Conservation (phyloP, 169 alveolate species). For the Babesia caballi region DNA sequence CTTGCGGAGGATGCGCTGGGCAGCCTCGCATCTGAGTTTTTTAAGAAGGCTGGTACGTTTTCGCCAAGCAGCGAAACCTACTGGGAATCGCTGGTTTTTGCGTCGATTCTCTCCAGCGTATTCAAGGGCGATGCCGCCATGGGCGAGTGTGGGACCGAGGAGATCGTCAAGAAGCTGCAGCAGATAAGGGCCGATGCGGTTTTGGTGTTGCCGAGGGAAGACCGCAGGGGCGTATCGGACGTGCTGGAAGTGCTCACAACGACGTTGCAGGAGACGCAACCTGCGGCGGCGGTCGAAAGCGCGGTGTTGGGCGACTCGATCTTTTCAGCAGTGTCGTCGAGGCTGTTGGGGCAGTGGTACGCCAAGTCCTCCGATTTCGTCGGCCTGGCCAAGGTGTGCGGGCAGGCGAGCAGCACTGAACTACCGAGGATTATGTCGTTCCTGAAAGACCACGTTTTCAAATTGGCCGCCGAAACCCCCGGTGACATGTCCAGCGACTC, state of each 20-base stretch:
- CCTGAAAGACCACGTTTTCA: background rate
- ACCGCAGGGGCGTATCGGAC: background rate
- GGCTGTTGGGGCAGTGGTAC: background rate
- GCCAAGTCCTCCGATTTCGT: slow-evolving; percentile 6
- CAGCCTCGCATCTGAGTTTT: background rate
- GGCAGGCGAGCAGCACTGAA: background rate
- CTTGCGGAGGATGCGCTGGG: slow-evolving; percentile 6
- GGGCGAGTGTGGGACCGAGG: background rate
- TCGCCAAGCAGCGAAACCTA: background rate
- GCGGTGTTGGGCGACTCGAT: background rate
- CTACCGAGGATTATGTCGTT: slow-evolving; percentile 2
- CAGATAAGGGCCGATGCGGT: background rate
- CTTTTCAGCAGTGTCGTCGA: background rate
- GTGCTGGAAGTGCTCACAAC: background rate
- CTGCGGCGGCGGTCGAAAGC: background rate
- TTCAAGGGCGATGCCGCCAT: background rate
- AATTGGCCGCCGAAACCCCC: background rate
- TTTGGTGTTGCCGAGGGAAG: slow-evolving; percentile 8
- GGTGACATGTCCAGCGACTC: background rate
- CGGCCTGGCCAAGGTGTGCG: slow-evolving; percentile 5
- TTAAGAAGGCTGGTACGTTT: background rate
- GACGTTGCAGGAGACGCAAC: background rate
- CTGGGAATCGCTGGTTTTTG: slow-evolving; percentile 10
- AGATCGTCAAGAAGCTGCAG: background rate
- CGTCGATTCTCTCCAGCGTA: background rate